Evolutionary conservation across 2,329 filamentous ascomycete genomes (phyloP), one percentile per base, ranked within the genome.

Genomic region (Niveomyces coronatus): DNA sequence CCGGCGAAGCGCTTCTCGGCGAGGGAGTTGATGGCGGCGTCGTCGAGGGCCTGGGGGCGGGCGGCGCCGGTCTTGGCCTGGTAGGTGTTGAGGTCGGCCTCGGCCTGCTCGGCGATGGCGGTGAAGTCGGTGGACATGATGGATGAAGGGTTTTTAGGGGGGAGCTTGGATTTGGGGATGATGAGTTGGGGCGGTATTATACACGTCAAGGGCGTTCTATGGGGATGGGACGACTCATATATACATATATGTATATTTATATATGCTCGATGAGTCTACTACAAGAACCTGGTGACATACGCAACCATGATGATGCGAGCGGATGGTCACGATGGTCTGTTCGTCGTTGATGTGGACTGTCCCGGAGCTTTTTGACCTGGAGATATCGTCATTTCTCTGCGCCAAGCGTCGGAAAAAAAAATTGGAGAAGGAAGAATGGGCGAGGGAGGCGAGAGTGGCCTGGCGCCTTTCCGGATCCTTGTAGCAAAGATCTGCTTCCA

Each of bases 71-170:
- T 68, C 54, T 69, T 70, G 46, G 64, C 52, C 45, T 66, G 58
- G 48, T 67, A 65, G 10, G 55, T 62, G 57, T 69, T 69, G 39
- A 70, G 57, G 46, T 70, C 64, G 37, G 50, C 51, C 56, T 71
- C 65, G 31, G 67, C 65, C 47, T 66, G 50, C 23, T 60, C 53
- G 40, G 67, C 60, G 39, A 70, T 63, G 37, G 62, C 49, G 43
- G 61, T 58, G 40, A 65, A 60, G 42, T 63, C 55, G 20, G 52
- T 11, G 10, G 35, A 18, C 35, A 37, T 37, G 11, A 9, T 31
- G 28, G 10, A 16, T 31, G 10, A 3, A 13, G 7, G 8, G 13
- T 35, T 20, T 16, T 22, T 13, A 18, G 9, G 14, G 3, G 17
- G n/a, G 15, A 5, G 14, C 9, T 17, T n/a, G 4, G 9, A 18